Base-by-base conservation (phyloP, 2,329 filamentous ascomycete species). In the Onygena corvina region DNA sequence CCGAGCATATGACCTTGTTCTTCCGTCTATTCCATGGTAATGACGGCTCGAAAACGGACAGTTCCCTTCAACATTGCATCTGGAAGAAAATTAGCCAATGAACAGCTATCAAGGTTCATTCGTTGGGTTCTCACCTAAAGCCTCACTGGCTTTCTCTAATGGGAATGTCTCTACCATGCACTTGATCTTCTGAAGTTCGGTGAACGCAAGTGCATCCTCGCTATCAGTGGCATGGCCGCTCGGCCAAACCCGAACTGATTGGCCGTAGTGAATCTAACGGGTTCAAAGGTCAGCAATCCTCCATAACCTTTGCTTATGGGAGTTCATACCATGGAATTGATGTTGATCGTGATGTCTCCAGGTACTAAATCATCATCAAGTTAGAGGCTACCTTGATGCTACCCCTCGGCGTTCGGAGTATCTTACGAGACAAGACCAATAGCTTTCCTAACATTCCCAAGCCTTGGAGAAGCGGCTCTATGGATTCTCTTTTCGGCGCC, bases 151-250 rank as follows among this genome's bases (percentile, higher is more conserved):
- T 60, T 74, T 67, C 21, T 71, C 68, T 14, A 77, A 62, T 3
- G 71, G 70, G 56, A 75, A 77, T 55, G 68, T 72, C 61, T 77
- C 71, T 30, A 76, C 60, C 70, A 76, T 64, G 56, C 73, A 76
- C 29, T 76, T 66, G 49, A 77, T 67, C 5, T 62, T 64, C 38
- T 76, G 67, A 18, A 63, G 58, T 53, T 70, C 53, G 1, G 73
- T 70, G 57, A 77, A 74, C 3, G 61, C 63, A 51, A 77, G 74
- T 1, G 73, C 69, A 52, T 77, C 75, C 56, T 77, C 73, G 5
- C 61, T 64, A 54, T 78, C 75, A 11, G 71, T 60, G 1, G 72
- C 69, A 53, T 77, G 74, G 3, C 75, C 75, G 8, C 64, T 66
- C 0, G 74, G 75, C 75, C 75, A 78, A 8, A 69, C 71, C 34